phyloP scores from a whole-genome alignment of 2,329 filamentous ascomycete species.

The Pseudogymnoascus sp. region DNA sequence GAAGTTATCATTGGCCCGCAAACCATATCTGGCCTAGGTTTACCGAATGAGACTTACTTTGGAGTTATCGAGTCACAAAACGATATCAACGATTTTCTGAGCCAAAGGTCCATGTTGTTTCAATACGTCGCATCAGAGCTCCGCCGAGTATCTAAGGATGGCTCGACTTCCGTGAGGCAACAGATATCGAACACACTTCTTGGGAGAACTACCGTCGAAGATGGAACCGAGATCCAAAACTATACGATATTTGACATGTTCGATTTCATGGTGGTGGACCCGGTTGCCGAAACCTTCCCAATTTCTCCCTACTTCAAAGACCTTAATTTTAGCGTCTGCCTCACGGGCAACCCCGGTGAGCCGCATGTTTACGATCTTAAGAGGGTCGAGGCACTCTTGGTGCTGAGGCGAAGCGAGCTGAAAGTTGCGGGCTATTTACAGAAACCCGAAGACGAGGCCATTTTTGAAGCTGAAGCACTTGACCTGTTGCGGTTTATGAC shows the following conservation, averaged over 20 bases:
- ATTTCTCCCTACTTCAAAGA: slow-evolving; percentile 52
- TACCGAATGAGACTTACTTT: slow-evolving; percentile 35
- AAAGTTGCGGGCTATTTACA: slow-evolving; percentile 40
- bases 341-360: slow-evolving; percentile 49
- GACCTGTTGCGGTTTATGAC: slow-evolving; percentile 52
- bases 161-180: slow-evolving; percentile 61
- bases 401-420: slow-evolving; percentile 58
- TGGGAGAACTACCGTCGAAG: slow-evolving; percentile 60
- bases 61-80: slow-evolving; percentile 6
- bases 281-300: slow-evolving; percentile 38
- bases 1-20: slow-evolving; percentile 8
- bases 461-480: slow-evolving; percentile 49
- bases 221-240: slow-evolving; percentile 56
- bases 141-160: slow-evolving; percentile 62
- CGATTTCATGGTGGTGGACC: slow-evolving; percentile 67
- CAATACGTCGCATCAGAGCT: slow-evolving; percentile 84
- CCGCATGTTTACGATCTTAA: slow-evolving; percentile 57
- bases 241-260: slow-evolving; percentile 84
- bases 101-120: slow-evolving; percentile 65
- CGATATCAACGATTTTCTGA: slow-evolving; percentile 54
- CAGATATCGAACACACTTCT: slow-evolving; percentile 66
- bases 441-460: slow-evolving; percentile 39
- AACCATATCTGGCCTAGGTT: slow-evolving; percentile 49
- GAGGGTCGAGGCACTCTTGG: slow-evolving; percentile 64
- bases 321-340: slow-evolving; percentile 58